Base-by-base conservation (phyloP, 2,329 filamentous ascomycete genomes). In the Monosporascus cannonballus region DNA sequence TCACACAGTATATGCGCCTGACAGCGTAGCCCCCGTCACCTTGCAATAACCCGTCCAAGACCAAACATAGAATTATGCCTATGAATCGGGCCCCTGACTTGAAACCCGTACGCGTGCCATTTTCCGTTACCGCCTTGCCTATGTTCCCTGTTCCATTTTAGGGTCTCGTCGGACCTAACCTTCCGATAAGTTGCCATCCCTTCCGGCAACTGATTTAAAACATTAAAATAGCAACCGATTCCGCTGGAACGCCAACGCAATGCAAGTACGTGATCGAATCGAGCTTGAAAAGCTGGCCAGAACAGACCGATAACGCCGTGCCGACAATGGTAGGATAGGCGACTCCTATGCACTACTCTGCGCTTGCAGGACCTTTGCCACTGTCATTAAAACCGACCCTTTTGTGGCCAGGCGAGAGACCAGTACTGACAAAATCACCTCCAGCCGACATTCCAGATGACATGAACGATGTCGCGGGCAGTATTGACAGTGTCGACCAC, bases 401-500 rank as follows among this genome's bases (percentile, higher is more conserved):
- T 14, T 34, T 34, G 9, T 34, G 46, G 25, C 37, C 6, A 22
- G 17, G 30, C 34, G 8, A 22, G 11, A 20, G 18, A n/a, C 14
- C 62, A 57, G 48, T 54, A 45, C 51, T 58, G 46, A 52, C 54
- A 74, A 65, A 46, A 83, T 60, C 76, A 78, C 67, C 79, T 78
- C 82, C 82, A 84, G 47, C 82, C 82, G 56, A 85, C 84, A 66
- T 87, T 87, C 84, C 84, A 86, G 59, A 87, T 84, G 60, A 87
- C 84, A 68, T 87, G 81, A 54, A 81, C 81, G 61, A 87, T 87
- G 64, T 87, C 84, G 62, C 83, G 81, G 60, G 83, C 84, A 49
- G 84, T 87, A 71, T 87, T 87, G 70, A 87, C 81, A 63, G 89
- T 93, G 71, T 95, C 89, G 67, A 92, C 84, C 48, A 95, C 85